Percentiles rank a stretch among this genome's conserved stretches.
phyloP scores from a whole-genome alignment of 78 protist genomes.

The Dictyostelium brefeldianum region DNA sequence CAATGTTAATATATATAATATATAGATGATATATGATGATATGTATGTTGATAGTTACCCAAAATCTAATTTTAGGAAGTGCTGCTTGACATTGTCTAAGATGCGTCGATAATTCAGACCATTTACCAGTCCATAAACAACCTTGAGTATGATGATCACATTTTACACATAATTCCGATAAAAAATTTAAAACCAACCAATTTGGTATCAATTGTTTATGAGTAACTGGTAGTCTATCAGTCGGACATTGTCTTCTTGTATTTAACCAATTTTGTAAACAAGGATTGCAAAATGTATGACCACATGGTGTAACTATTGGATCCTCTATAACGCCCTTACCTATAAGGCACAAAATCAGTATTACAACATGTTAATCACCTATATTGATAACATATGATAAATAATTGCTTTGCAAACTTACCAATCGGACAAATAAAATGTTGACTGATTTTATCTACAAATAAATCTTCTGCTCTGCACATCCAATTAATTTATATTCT shows the following conservation, averaged over 20 bases:
- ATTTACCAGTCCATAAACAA: constrained; percentile 75
- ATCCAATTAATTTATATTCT: background rate
- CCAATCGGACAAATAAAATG: constrained; percentile 82
- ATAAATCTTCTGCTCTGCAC: constrained; percentile 80
- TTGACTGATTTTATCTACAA: constrained; percentile 71
- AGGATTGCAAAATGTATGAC: constrained; percentile 77
- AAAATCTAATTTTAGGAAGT: constrained; percentile 51
- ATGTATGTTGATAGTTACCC: constrained; percentile 40
- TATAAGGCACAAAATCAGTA: too few relatives aligned
- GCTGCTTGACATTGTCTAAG: constrained; percentile 77
- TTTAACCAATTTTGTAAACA: constrained; percentile 58
- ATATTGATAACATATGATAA: too few relatives aligned
- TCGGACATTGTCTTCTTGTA: constrained; percentile 80
- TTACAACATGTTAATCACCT: background rate
- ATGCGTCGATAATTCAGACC: constrained; percentile 52
- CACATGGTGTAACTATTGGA: constrained; percentile 79
- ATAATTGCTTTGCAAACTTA: background rate
- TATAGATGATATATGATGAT: too few relatives aligned
- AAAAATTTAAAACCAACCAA: constrained; percentile 51
- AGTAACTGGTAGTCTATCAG: constrained; percentile 74
- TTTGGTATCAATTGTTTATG: constrained; percentile 78
- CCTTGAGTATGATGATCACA: constrained; percentile 78
- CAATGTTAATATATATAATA: background rate
- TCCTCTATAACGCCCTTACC: constrained; percentile 77
- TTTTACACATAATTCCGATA: constrained; percentile 42